These are phyloP conservation scores for Acarospora socialis DNA, from an alignment of 2,329 filamentous ascomycete species.

Conservation along the genomic window DNA sequence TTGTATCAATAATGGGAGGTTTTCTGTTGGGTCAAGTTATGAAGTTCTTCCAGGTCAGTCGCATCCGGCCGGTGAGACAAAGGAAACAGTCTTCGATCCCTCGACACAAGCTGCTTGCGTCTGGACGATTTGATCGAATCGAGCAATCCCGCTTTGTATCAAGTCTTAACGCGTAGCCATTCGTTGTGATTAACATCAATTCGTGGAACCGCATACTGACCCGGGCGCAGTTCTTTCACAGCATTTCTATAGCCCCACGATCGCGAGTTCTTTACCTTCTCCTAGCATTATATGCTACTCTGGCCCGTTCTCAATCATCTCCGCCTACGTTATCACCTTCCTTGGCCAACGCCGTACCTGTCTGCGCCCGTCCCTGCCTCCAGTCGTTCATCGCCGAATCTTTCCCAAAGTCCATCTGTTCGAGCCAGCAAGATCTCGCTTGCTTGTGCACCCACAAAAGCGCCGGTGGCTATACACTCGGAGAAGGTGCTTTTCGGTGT, in stretches of 20 bases:
- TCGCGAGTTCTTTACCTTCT: slow-evolving; percentile 16
- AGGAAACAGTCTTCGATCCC: neutral
- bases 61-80: neutral
- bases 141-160: slow-evolving; percentile 2
- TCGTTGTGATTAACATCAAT: slow-evolving; percentile 2
- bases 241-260: slow-evolving; percentile 19
- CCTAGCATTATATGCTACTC: slow-evolving; percentile 14
- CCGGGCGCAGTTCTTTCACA: slow-evolving; percentile 18
- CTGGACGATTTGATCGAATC: neutral
- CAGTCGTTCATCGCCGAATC: slow-evolving; percentile 47
- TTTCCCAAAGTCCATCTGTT: slow-evolving; percentile 39
- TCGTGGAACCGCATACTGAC: slow-evolving; percentile 12
- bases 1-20: too few relatives aligned
- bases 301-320: slow-evolving; percentile 17
- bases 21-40: too few relatives aligned
- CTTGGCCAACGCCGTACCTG: slow-evolving; percentile 35
- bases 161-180: too few relatives aligned
- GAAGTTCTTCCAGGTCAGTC: slow-evolving; percentile 11
- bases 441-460: slow-evolving; percentile 52
- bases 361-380: slow-evolving; percentile 49
- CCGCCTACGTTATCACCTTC: slow-evolving; percentile 13
- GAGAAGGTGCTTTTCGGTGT: slow-evolving; percentile 58
- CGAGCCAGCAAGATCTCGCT: slow-evolving; percentile 36
- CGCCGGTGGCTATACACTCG: slow-evolving; percentile 49
- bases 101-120: neutral